Evolutionary conservation across 2,329 filamentous ascomycete species (phyloP).

Genomic region (Diplocarpon rosae): DNA sequence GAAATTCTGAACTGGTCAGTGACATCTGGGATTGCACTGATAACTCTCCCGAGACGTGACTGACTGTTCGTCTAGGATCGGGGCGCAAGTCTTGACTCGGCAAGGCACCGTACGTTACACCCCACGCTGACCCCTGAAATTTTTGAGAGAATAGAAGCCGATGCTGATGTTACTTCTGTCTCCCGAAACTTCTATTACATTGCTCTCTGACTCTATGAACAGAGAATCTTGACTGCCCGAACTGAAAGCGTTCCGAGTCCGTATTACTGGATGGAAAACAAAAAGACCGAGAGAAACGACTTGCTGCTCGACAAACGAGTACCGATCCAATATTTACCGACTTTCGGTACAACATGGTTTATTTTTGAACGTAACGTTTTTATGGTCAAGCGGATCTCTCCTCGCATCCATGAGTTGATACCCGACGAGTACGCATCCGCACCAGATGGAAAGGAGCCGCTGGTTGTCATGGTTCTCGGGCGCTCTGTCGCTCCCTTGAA

Average conservation of each 20-base stretch:
- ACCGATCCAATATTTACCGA: slow-evolving; percentile 34
- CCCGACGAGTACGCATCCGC: slow-evolving; percentile 36
- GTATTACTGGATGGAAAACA: slow-evolving; percentile 31
- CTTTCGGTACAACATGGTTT: slow-evolving; percentile 38
- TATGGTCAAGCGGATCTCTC: slow-evolving; percentile 31
- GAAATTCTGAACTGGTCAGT: slow-evolving; percentile 31
- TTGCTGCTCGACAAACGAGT: slow-evolving; percentile 20
- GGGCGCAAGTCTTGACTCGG: slow-evolving; percentile 30
- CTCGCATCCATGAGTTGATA: slow-evolving; percentile 20
- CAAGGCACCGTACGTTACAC: slow-evolving; percentile 14
- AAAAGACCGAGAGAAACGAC: slow-evolving; percentile 27
- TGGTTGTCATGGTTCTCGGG: slow-evolving; percentile 39
- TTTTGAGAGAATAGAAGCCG: too few relatives aligned
- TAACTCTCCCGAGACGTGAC: too few relatives aligned
- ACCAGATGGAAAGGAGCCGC: slow-evolving; percentile 33
- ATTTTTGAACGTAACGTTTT: slow-evolving; percentile 37
- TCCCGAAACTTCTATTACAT: too few relatives aligned
- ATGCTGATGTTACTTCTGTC: too few relatives aligned
- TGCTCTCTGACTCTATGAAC: too few relatives aligned
- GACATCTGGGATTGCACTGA: too few relatives aligned
- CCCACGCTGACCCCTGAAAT: too few relatives aligned
- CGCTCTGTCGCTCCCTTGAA: slow-evolving; percentile 40
- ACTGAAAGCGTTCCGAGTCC: slow-evolving; percentile 29
- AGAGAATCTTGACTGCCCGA: slow-evolving; percentile 34
- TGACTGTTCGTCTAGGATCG: slow-evolving; percentile 25